Evolutionary conservation across 345 rosid species (phyloP).

Genomic region (Acer yangbiense): DNA sequence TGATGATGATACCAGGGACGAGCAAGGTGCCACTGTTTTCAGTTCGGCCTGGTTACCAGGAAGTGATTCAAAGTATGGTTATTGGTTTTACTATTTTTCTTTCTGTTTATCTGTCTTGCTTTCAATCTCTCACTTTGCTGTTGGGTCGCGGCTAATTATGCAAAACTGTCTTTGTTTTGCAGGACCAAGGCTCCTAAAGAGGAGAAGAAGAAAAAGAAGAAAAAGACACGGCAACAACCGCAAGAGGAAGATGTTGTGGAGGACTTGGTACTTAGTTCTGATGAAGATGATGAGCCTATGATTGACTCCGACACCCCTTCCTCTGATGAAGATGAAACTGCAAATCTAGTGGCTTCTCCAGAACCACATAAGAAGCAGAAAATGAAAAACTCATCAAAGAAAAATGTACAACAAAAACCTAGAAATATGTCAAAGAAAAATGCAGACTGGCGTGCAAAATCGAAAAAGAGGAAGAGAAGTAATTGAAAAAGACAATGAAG

Average conservation of each 20-base stretch:
- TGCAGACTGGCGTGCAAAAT: conserved; percentile 15
- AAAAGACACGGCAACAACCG: conserved; percentile 31
- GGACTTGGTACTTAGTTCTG: conserved; percentile 87
- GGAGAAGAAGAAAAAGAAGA: conserved; percentile 51
- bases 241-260: conserved; percentile 85
- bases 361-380: conserved; percentile 36
- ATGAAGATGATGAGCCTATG: conserved; percentile 58
- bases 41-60: conserved; percentile 90
- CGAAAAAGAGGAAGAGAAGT: conserved; percentile 34
- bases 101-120: neutral
- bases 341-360: conserved; percentile 8
- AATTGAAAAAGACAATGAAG: neutral
- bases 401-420: conserved; percentile 24
- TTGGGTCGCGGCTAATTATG: neutral
- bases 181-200: conserved; percentile 50
- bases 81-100: conserved; percentile 1
- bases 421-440: neutral
- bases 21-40: conserved; percentile 63
- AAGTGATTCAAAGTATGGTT: conserved; percentile 56
- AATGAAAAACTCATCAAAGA: neutral
- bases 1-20: conserved; percentile 37
- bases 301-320: conserved; percentile 33
- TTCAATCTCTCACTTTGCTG: neutral
- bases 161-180: conserved; percentile 19
- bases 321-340: conserved; percentile 29